Conservation (phyloP, 495 filamentous ascomycete species). For the Lepraria neglecta region DNA sequence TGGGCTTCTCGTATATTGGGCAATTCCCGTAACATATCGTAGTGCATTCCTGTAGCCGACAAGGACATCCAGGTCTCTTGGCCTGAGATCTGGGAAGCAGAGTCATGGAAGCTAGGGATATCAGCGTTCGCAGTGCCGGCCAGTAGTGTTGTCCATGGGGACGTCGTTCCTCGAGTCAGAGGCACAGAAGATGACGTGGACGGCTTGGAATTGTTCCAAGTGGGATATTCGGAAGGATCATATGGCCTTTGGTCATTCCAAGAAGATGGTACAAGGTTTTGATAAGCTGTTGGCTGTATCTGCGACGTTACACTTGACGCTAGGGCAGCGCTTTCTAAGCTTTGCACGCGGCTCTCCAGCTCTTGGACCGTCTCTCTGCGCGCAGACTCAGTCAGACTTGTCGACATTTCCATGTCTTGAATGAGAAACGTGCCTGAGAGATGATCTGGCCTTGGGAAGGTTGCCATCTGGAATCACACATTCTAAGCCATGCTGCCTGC, state of each 20-base stretch:
- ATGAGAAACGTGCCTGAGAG: neutral
- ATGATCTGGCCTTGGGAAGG: neutral
- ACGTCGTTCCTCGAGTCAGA: neutral
- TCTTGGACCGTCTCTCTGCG: neutral
- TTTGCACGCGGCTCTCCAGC: neutral
- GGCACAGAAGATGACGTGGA: neutral
- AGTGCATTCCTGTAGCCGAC: neutral
- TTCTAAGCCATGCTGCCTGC: neutral
- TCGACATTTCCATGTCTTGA: neutral
- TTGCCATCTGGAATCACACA: conserved; percentile 2
- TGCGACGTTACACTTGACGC: neutral
- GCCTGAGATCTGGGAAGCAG: neutral
- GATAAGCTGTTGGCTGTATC: neutral
- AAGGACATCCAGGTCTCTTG: neutral
- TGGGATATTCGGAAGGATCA: neutral
- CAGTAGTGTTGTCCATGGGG: neutral
- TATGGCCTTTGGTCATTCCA: neutral
- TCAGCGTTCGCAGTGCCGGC: neutral
- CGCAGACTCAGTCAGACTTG: neutral
- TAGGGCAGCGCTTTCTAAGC: neutral
- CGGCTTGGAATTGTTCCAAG: neutral
- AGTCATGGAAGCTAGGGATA: neutral
- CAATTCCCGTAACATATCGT: neutral
- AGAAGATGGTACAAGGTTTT: neutral
- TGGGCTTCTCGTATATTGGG: neutral